These are phyloP conservation scores for Coemansia sp. DNA, from an alignment of 192 early-diverging fungal species.

Conservation along the genomic window DNA sequence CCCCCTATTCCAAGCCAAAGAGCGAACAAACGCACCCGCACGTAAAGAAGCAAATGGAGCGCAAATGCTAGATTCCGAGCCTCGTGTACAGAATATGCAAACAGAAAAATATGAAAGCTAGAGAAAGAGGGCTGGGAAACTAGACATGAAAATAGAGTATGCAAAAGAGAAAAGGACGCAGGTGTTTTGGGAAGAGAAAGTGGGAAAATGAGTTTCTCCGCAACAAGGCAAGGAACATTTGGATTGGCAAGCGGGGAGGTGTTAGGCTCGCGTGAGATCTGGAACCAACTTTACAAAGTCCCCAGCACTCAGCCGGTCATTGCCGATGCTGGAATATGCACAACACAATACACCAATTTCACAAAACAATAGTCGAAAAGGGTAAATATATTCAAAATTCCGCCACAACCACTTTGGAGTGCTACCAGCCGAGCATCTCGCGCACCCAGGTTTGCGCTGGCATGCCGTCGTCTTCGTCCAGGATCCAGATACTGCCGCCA, in stretches of 20 bases:
- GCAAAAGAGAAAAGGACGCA: background rate
- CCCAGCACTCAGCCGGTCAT: too few species aligned
- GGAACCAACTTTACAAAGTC: too few species aligned
- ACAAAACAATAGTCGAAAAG: too few species aligned
- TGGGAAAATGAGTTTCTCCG: background rate
- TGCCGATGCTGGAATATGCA: too few species aligned
- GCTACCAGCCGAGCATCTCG: slow-evolving; percentile 39
- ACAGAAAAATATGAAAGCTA: background rate
- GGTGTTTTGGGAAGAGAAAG: background rate
- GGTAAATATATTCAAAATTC: too few species aligned
- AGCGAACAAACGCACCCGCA: too few species aligned
- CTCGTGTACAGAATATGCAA: background rate
- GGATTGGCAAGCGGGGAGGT: background rate
- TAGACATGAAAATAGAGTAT: slow-evolving; percentile 1
- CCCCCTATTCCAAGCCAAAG: too few species aligned
- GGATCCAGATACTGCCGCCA: slow-evolving; percentile 49
- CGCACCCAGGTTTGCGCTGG: slow-evolving; percentile 45
- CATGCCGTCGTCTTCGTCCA: slow-evolving; percentile 51
- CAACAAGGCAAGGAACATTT: too few species aligned
- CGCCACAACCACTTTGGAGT: background rate
- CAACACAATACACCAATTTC: too few species aligned
- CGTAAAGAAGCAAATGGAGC: too few species aligned
- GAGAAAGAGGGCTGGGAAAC: background rate
- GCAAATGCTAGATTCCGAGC: too few species aligned
- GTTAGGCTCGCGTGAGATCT: too few species aligned